Conservation (phyloP, 1,284 basidiomycete species). For the Ganoderma resinaceum region DNA sequence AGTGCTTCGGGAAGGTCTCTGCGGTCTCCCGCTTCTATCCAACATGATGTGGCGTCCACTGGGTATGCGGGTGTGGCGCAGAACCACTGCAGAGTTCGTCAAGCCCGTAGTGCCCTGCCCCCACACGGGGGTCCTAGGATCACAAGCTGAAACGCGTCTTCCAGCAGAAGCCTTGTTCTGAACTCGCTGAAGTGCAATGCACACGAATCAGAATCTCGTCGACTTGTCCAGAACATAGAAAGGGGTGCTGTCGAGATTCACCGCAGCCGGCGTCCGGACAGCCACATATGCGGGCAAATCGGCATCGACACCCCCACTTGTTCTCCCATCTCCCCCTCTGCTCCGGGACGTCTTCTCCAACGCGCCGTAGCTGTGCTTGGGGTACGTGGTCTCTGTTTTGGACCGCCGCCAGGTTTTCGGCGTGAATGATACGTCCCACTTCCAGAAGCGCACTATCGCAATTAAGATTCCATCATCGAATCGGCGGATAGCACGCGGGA, state of each 20-base stretch:
- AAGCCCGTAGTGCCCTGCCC: not conserved
- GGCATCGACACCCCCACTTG: not conserved
- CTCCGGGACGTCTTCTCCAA: not conserved
- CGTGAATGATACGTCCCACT: not conserved
- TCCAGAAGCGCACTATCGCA: not conserved
- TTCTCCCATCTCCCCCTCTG: not conserved
- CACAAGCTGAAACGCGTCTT: not conserved
- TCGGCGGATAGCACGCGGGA: not conserved
- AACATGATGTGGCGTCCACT: not conserved
- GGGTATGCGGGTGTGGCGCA: not conserved
- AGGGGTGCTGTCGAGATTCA: not conserved
- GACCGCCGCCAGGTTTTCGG: not conserved
- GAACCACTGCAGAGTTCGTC: not conserved
- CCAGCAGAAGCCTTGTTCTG: not conserved
- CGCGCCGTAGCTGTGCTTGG: not conserved
- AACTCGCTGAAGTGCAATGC: not conserved
- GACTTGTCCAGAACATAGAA: not conserved
- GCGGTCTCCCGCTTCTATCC: not conserved
- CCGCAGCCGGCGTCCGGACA: not conserved
- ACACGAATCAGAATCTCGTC: not conserved
- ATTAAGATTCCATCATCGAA: not conserved
- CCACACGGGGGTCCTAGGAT: not conserved
- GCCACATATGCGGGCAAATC: not conserved
- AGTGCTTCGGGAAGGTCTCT: not conserved
- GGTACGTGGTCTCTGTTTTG: not conserved